phyloP scores from a whole-genome alignment of 352 stramenopile species.

The Phytopythium cucurbitacearum region DNA sequence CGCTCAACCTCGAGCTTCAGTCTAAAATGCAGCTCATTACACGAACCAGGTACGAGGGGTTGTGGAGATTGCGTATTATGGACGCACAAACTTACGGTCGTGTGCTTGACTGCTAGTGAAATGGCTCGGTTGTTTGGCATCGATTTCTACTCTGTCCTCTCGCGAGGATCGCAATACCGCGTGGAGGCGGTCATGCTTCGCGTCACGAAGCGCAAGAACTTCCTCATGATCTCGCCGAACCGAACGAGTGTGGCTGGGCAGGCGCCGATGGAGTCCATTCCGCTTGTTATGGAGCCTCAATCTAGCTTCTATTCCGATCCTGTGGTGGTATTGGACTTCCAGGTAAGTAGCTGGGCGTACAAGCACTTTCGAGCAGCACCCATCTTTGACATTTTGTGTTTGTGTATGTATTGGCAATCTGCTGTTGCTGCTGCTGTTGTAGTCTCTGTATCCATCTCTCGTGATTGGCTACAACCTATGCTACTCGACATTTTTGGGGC shows the following conservation, averaged over 20 bases:
- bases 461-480: slow-evolving; percentile 99
- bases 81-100: slow-evolving; percentile 71
- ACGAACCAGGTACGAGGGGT: slow-evolving; percentile 46
- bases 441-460: slow-evolving; percentile 99
- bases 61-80: not conserved
- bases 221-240: slow-evolving; percentile 77
- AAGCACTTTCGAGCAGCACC: not conserved
- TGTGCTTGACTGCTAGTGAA: slow-evolving; percentile 88
- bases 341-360: slow-evolving; percentile 24
- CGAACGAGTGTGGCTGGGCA: slow-evolving; percentile 84
- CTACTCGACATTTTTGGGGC: slow-evolving; percentile 95
- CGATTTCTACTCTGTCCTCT: slow-evolving; percentile 92
- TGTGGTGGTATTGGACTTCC: slow-evolving; percentile 99
- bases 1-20: slow-evolving; percentile 72
- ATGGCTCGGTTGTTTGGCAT: slow-evolving; percentile 93
- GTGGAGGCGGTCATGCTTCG: slow-evolving; percentile 92
- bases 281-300: slow-evolving; percentile 94
- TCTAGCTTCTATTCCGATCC: slow-evolving; percentile 96
- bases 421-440: not conserved
- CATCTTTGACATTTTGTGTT: not conserved
- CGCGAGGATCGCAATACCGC: slow-evolving; percentile 90
- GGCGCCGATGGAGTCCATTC: slow-evolving; percentile 90
- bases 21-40: slow-evolving; percentile 85
- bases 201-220: slow-evolving; percentile 88
- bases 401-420: not conserved